Evolutionary conservation across 2,329 filamentous ascomycete species (phyloP).

Genomic region (Fusarium devonianum): DNA sequence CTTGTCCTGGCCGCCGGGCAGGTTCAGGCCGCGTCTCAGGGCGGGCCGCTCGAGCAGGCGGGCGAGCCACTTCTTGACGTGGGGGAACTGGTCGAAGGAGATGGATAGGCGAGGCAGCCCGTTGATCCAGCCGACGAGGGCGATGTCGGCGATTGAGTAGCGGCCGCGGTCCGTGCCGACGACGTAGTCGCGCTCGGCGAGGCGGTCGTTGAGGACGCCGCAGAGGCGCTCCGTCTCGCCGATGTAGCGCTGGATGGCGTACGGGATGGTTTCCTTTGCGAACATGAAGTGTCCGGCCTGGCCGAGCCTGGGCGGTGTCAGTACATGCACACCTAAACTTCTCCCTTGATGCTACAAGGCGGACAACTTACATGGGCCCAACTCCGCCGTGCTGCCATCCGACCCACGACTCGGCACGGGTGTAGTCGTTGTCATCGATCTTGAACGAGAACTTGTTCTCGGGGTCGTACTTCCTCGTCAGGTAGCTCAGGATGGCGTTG

Average conservation of each 20-base stretch:
- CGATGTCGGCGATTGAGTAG: slow-evolving; percentile 75
- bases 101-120: slow-evolving; percentile 53
- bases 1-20: slow-evolving; percentile 59
- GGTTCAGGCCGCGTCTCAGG: slow-evolving; percentile 74
- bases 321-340: too few relatives aligned
- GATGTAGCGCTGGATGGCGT: slow-evolving; percentile 75
- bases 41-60: slow-evolving; percentile 71
- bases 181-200: slow-evolving; percentile 60
- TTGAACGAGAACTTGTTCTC: slow-evolving; percentile 54
- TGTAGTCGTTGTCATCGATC: slow-evolving; percentile 49
- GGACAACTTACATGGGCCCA: slow-evolving; percentile 61
- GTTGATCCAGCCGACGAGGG: slow-evolving; percentile 74
- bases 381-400: slow-evolving; percentile 78
- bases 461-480: slow-evolving; percentile 74
- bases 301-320: slow-evolving; percentile 64
- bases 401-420: slow-evolving; percentile 58
- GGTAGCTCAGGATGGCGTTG: slow-evolving; percentile 75
- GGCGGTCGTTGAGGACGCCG: slow-evolving; percentile 72
- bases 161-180: slow-evolving; percentile 62
- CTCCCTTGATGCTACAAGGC: neutral
- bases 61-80: slow-evolving; percentile 77
- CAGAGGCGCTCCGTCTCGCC: slow-evolving; percentile 80
- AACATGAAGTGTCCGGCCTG: slow-evolving; percentile 78
- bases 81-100: slow-evolving; percentile 67
- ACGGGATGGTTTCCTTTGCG: slow-evolving; percentile 73